Conservation (phyloP, 2,329 filamentous ascomycete genomes). For the Alternaria conjuncta region DNA sequence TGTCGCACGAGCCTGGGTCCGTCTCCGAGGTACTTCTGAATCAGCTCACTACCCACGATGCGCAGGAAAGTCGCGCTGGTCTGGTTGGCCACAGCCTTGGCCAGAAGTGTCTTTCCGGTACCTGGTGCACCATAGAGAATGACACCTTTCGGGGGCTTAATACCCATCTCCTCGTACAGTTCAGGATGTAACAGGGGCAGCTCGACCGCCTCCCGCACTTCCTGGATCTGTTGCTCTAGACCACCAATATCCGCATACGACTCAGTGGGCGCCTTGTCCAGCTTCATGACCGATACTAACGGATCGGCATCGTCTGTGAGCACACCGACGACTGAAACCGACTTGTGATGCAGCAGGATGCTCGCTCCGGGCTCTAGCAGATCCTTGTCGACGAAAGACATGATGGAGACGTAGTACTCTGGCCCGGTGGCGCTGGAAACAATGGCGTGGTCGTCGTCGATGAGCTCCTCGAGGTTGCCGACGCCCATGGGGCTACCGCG, state of each 20-base stretch:
- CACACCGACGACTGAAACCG: conserved; percentile 95
- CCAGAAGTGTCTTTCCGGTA: conserved; percentile 94
- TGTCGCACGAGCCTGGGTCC: conserved; percentile 93
- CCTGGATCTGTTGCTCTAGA: conserved; percentile 92
- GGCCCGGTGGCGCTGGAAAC: conserved; percentile 96
- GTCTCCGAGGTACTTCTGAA: conserved; percentile 98
- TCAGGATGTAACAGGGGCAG: conserved; percentile 93
- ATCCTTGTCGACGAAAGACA: conserved; percentile 99
- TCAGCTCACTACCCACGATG: conserved; percentile 95
- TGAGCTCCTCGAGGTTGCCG: conserved; percentile 96
- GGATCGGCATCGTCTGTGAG: conserved; percentile 96
- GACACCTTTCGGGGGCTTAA: conserved; percentile 99
- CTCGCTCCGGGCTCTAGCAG: conserved; percentile 94
- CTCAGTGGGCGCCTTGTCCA: conserved; percentile 97
- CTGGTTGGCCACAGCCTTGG: conserved; percentile 97
- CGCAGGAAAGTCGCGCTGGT: conserved; percentile 98
- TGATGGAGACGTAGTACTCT: conserved; percentile 99
- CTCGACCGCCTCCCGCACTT: conserved; percentile 96
- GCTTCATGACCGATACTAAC: conserved; percentile 97
- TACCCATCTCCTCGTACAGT: conserved; percentile 99
- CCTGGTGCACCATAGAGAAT: conserved; percentile 97
- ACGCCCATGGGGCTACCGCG: conserved; percentile 98
- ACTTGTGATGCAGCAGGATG: conserved; percentile 95
- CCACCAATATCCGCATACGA: conserved; percentile 99
- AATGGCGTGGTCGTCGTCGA: conserved; percentile 98